Percentiles rank a stretch among this genome's conserved stretches.
phyloP scores from a whole-genome alignment of 192 early-diverging fungal species.

The Spinellus fusiger region DNA sequence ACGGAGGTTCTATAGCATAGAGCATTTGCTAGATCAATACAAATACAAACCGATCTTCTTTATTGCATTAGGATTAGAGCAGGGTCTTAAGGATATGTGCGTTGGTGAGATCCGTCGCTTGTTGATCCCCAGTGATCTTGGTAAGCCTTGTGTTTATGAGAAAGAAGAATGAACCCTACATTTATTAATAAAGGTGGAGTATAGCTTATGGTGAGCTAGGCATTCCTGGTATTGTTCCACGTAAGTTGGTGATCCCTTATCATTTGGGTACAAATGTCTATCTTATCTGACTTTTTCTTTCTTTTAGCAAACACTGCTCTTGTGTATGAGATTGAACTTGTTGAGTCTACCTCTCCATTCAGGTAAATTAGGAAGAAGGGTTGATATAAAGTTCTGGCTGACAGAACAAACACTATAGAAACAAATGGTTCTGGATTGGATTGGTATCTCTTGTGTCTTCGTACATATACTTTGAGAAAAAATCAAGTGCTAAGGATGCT shows the following conservation, averaged over 20 bases:
- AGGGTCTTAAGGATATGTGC: slow-evolving; percentile 23
- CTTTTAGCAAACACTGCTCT: slow-evolving; percentile 6
- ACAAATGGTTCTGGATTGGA: slow-evolving; percentile 19
- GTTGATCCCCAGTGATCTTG: slow-evolving; percentile 18
- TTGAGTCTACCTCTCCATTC: slow-evolving; percentile 1
- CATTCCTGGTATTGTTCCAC: slow-evolving; percentile 7
- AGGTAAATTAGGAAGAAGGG: slow-evolving; percentile 2
- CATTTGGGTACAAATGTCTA: neutral
- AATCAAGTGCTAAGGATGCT: neutral
- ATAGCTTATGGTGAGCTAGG: slow-evolving; percentile 17
- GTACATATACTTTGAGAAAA: slow-evolving; percentile 2
- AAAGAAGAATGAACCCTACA: neutral
- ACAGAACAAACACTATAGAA: neutral
- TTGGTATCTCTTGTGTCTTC: neutral
- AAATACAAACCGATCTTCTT: neutral
- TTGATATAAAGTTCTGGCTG: neutral
- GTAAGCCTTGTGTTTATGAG: slow-evolving; percentile 7
- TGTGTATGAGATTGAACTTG: slow-evolving; percentile 15
- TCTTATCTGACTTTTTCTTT: neutral
- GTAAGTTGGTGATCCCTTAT: neutral
- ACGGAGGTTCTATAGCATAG: neutral
- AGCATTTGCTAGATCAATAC: neutral
- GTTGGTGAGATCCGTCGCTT: slow-evolving; percentile 21
- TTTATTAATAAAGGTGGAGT: neutral
- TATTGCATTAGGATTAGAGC: slow-evolving; percentile 10